phyloP scores from a whole-genome alignment of 1,284 basidiomycete genomes.

The Ganoderma meredithae region DNA sequence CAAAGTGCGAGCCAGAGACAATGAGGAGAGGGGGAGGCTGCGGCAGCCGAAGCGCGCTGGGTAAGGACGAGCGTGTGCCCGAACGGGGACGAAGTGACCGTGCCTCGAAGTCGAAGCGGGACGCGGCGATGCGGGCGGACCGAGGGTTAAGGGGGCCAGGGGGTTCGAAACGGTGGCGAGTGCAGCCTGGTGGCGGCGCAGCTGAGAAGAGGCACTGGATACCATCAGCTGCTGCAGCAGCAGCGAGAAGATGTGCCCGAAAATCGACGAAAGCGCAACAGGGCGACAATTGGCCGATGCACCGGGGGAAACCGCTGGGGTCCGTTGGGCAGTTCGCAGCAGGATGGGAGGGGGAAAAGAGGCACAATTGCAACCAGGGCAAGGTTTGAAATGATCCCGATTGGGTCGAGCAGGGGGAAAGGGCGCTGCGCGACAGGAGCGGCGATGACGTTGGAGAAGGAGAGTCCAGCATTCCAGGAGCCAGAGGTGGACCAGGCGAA shows the following conservation, averaged over 20 bases:
- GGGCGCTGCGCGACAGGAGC: background rate
- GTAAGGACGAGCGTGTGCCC: constrained; percentile 3
- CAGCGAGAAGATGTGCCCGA: background rate
- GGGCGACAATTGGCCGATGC: constrained; percentile 3
- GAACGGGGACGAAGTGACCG: background rate
- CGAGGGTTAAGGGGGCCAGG: background rate
- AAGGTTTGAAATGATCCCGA: constrained; percentile 8
- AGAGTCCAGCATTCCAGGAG: constrained; percentile 11
- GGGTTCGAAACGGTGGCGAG: constrained; percentile 1
- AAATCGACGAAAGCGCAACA: constrained; percentile 4
- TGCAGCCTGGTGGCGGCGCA: constrained; percentile 3
- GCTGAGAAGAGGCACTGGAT: constrained; percentile 5
- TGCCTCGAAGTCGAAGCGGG: constrained; percentile 3
- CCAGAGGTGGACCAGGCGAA: background rate
- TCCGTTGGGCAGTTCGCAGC: constrained; percentile 13
- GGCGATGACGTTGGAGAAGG: constrained; percentile 9
- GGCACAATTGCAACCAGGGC: background rate
- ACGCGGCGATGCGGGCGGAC: background rate
- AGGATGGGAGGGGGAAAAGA: background rate
- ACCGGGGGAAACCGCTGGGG: constrained; percentile 9
- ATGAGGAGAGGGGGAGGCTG: constrained; percentile 1
- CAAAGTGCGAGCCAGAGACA: constrained; percentile 1
- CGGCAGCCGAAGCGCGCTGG: background rate
- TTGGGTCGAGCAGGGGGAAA: background rate
- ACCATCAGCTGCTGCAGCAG: background rate